Percentiles rank a stretch among this genome's conserved stretches.
These are phyloP conservation scores for Aspergillus caelatus DNA, from an alignment of 2,329 filamentous ascomycete genomes.

Conservation along the genomic window DNA sequence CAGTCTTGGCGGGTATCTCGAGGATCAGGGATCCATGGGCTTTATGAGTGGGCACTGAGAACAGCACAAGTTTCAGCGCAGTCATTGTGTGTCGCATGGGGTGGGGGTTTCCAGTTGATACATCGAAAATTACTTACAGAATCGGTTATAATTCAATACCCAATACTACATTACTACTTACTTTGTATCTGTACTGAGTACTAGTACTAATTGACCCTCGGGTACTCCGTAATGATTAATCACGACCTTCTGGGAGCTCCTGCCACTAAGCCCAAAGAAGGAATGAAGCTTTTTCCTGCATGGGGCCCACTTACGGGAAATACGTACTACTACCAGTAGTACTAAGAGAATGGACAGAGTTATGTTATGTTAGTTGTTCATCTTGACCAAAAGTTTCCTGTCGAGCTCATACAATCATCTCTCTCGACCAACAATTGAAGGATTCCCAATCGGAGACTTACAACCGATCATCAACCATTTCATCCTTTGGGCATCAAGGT, in stretches of 20 bases:
- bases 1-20: background rate
- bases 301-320: background rate
- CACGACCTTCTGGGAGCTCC: background rate
- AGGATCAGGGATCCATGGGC: background rate
- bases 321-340: no score
- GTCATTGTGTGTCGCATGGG: background rate
- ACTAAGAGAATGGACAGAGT: background rate
- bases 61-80: background rate
- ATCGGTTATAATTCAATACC: no score
- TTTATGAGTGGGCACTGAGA: background rate
- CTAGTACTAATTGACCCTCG: no score
- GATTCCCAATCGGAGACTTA: background rate
- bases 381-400: no score
- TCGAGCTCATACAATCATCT: background rate
- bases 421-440: background rate
- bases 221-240: background rate
- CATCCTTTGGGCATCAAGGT: background rate
- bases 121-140: background rate
- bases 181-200: no score
- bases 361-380: no score
- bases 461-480: background rate
- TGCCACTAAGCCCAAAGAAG: background rate
- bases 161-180: no score
- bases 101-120: background rate
- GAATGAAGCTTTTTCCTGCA: slow-evolving; percentile 3